These are phyloP conservation scores for Crithidia brevicula DNA, from an alignment of 208 protist genomes.

Conservation along the genomic window DNA sequence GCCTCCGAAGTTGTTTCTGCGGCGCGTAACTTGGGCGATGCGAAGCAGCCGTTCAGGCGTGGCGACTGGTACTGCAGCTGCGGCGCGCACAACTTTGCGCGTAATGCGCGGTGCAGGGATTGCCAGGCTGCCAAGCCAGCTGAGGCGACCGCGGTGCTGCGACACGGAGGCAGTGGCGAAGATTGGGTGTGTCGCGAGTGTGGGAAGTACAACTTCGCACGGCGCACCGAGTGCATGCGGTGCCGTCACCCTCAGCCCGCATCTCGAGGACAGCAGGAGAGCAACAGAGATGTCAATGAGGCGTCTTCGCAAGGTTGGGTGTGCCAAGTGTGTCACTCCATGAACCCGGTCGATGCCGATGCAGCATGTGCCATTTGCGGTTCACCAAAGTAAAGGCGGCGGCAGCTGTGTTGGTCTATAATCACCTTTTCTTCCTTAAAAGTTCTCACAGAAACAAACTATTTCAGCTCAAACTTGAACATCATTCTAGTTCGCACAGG, in stretches of 20 bases:
- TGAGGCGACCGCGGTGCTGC: neutral
- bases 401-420: no score
- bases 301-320: conserved; percentile 16
- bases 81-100: conserved; percentile 75
- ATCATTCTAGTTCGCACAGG: no score
- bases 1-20: neutral
- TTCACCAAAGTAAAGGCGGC: conserved; percentile 10
- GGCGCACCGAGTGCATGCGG: conserved; percentile 32
- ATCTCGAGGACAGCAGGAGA: neutral
- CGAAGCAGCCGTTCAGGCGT: conserved; percentile 17
- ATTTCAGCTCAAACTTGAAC: no score
- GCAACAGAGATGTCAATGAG: neutral
- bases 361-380: conserved; percentile 29
- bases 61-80: conserved; percentile 83
- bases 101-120: conserved; percentile 39
- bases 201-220: conserved; percentile 37
- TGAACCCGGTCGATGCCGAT: conserved; percentile 17
- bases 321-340: conserved; percentile 29
- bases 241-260: conserved; percentile 15
- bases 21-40: neutral
- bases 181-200: conserved; percentile 41
- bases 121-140: conserved; percentile 28
- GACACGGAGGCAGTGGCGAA: neutral
- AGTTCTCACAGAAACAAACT: no score
- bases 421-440: no score